Conservation (phyloP, 441 rosid genomes). For the Dalechampia spathulata region DNA sequence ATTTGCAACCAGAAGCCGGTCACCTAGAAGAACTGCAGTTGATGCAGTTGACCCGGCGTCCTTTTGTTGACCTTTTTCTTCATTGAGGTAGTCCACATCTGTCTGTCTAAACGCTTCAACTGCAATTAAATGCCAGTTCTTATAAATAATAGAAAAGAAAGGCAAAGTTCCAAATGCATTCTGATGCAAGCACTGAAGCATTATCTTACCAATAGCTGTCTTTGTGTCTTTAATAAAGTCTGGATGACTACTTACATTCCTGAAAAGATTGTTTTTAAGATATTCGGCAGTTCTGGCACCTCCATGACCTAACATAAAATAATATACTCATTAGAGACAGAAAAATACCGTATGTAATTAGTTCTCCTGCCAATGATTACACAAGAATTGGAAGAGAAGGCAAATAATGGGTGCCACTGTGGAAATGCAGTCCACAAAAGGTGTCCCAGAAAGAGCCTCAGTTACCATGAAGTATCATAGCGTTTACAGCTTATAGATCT, state of each 20-base stretch:
- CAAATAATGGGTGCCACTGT: too few species aligned
- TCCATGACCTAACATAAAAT: constrained; percentile 56
- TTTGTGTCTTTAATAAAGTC: constrained; percentile 56
- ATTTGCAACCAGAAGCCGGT: constrained; percentile 73
- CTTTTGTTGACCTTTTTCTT: constrained; percentile 53
- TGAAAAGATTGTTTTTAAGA: constrained; percentile 70
- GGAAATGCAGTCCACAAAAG: too few species aligned
- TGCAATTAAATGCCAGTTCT: constrained; percentile 24
- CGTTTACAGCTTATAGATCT: too few species aligned
- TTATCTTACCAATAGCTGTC: constrained; percentile 63
- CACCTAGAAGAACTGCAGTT: constrained; percentile 65
- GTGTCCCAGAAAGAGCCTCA: too few species aligned
- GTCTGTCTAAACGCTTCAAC: constrained; percentile 66
- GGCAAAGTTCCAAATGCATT: neutral
- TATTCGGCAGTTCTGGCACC: constrained; percentile 83
- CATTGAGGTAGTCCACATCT: constrained; percentile 56
- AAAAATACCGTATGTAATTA: too few species aligned
- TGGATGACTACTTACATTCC: constrained; percentile 57
- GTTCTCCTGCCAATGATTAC: too few species aligned
- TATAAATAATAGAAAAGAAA: neutral
- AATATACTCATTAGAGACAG: neutral
- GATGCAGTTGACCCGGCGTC: constrained; percentile 88
- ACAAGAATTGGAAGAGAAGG: too few species aligned
- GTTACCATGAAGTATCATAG: too few species aligned
- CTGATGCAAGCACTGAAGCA: neutral